phyloP scores from a whole-genome alignment of 257 asterid species.

The Nicotiana tabacum region DNA sequence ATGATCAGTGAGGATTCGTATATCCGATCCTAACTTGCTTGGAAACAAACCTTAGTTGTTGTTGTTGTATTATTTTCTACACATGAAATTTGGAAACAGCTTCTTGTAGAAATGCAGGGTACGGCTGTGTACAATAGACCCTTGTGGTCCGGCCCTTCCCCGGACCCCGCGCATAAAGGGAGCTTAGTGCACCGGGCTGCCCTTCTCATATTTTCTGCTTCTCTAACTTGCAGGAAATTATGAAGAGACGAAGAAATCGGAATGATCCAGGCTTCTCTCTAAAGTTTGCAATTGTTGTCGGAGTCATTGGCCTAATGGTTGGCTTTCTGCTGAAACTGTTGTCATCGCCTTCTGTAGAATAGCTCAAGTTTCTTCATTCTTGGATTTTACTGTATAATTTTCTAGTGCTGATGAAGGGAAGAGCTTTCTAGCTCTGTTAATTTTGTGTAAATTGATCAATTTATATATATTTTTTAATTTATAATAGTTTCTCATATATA shows the following conservation, averaged over 20 bases:
- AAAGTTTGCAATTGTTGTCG: slow-evolving; percentile 35
- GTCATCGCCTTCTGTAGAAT: slow-evolving; percentile 33
- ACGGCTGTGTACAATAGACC: too few relatives aligned
- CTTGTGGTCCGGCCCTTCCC: too few relatives aligned
- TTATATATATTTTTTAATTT: slow-evolving; percentile 2
- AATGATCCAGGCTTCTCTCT: slow-evolving; percentile 37
- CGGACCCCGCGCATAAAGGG: too few relatives aligned
- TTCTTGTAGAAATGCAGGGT: too few relatives aligned
- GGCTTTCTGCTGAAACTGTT: slow-evolving; percentile 40
- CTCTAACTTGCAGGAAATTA: slow-evolving; percentile 27
- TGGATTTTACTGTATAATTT: slow-evolving; percentile 23
- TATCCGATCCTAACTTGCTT: not conserved
- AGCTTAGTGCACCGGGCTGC: not conserved
- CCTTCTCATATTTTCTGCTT: not conserved
- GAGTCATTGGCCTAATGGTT: slow-evolving; percentile 35
- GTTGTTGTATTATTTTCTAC: not conserved
- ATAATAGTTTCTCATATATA: not conserved
- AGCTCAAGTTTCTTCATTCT: slow-evolving; percentile 13
- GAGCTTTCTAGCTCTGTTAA: slow-evolving; percentile 15
- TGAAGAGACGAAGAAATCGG: slow-evolving; percentile 36
- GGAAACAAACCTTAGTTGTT: not conserved
- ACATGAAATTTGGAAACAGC: not conserved
- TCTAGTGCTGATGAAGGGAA: slow-evolving; percentile 6
- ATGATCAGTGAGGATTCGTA: not conserved
- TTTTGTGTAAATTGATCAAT: slow-evolving; percentile 20